phyloP scores from a whole-genome alignment of 2,329 filamentous ascomycete species.

The Aspergillus clavatus region DNA sequence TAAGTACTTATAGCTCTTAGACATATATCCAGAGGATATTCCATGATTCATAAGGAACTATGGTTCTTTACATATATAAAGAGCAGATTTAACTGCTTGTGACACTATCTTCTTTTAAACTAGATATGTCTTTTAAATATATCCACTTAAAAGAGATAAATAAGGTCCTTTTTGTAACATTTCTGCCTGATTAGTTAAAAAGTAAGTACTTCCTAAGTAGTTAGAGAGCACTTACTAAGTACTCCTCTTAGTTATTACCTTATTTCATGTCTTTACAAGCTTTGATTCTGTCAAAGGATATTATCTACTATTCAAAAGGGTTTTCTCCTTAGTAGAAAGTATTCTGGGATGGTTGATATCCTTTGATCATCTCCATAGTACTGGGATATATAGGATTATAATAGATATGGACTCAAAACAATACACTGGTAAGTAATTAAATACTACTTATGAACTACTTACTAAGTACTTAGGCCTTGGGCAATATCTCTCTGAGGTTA shows the following conservation, averaged over 20 bases:
- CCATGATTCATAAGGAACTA: constrained; percentile 3
- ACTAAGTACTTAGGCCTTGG: too few species aligned
- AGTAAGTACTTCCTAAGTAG: constrained; percentile 2
- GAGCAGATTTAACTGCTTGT: constrained; percentile 5
- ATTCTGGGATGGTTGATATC: constrained; percentile 1
- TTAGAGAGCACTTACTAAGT: neutral
- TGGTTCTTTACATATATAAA: constrained; percentile 6
- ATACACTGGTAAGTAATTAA: too few species aligned
- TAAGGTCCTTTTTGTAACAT: constrained; percentile 9
- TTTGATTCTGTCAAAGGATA: constrained; percentile 2
- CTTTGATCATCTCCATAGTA: constrained; percentile 3
- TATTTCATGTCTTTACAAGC: constrained; percentile 6
- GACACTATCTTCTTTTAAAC: constrained; percentile 3
- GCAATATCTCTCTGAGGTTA: too few species aligned
- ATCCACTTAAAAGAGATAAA: constrained; percentile 7
- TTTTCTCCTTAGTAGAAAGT: too few species aligned
- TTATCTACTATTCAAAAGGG: constrained; percentile 8
- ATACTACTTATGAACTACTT: too few species aligned
- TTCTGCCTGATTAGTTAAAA: constrained; percentile 3
- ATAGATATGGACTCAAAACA: constrained; percentile 6
- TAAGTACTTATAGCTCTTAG: constrained; percentile 2
- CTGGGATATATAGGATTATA: constrained; percentile 5
- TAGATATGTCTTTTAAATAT: constrained; percentile 8
- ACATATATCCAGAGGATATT: constrained; percentile 6
- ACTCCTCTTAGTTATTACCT: constrained; percentile 6